phyloP scores from a whole-genome alignment of 306 rosid genomes.

The Clitoria ternatea region DNA sequence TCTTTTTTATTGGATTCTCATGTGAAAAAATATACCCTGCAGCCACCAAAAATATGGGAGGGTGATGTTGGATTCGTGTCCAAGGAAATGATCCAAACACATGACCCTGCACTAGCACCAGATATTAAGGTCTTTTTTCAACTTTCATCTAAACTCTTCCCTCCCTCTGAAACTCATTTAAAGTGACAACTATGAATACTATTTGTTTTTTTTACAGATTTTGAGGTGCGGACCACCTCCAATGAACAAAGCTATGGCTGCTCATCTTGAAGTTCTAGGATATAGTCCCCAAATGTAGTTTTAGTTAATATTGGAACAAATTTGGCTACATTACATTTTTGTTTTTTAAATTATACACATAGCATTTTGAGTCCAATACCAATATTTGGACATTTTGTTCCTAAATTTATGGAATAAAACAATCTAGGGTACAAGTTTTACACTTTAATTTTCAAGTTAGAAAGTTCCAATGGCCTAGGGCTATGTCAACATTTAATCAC shows the following conservation, averaged over 20 bases:
- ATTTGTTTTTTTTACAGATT: slow-evolving; percentile 49
- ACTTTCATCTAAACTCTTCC: neutral
- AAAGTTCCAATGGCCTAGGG: neutral
- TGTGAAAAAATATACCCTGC: slow-evolving; percentile 1
- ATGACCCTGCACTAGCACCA: slow-evolving; percentile 66
- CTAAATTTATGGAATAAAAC: neutral
- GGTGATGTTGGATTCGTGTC: slow-evolving; percentile 85
- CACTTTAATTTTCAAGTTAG: neutral
- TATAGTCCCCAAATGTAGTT: slow-evolving; percentile 72
- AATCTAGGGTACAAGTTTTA: neutral
- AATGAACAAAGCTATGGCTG: slow-evolving; percentile 94
- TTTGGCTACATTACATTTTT: neutral
- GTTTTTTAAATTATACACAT: neutral
- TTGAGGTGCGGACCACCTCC: slow-evolving; percentile 93
- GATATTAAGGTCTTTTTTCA: slow-evolving; percentile 54
- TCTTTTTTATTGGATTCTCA: neutral
- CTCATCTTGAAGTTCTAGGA: slow-evolving; percentile 65
- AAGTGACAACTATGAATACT: neutral
- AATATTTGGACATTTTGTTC: neutral
- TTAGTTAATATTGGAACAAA: slow-evolving; percentile 43
- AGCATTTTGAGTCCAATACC: neutral
- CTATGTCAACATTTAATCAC: neutral
- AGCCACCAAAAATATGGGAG: slow-evolving; percentile 94
- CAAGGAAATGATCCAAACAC: slow-evolving; percentile 76
- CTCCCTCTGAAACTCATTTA: neutral